Percentiles rank a stretch among this genome's conserved stretches.
phyloP scores from a whole-genome alignment of 2,329 filamentous ascomycete species.

The Xylaria sp. region DNA sequence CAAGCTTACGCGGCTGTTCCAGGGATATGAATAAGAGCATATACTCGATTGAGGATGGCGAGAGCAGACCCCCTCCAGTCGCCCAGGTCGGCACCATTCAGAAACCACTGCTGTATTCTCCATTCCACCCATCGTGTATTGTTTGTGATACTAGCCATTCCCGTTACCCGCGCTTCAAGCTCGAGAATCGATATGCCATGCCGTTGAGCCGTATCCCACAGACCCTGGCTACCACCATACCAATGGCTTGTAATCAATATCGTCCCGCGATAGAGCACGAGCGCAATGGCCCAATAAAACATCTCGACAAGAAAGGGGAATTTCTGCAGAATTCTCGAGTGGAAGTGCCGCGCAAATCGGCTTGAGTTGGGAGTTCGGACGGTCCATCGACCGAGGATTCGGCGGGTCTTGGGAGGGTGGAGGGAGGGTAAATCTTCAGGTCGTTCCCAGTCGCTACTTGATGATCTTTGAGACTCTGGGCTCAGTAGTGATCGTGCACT shows the following conservation, averaged over 20 bases:
- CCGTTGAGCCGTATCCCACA: conserved; percentile 58
- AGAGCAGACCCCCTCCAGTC: conserved; percentile 50
- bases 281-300: conserved; percentile 77
- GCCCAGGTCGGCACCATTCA: conserved; percentile 51
- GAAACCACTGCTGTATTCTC: conserved; percentile 46
- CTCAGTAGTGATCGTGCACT: conserved; percentile 38
- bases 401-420: conserved; percentile 46
- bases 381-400: conserved; percentile 47
- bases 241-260: conserved; percentile 61
- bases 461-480: conserved; percentile 39
- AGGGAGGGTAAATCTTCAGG: conserved; percentile 33
- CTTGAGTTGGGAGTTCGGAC: conserved; percentile 64
- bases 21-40: conserved; percentile 62
- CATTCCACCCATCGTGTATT: conserved; percentile 55
- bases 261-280: conserved; percentile 71
- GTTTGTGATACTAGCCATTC: conserved; percentile 39
- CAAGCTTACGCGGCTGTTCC: conserved; percentile 57
- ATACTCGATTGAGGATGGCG: conserved; percentile 60
- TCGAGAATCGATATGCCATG: conserved; percentile 57
- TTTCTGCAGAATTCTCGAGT: conserved; percentile 69
- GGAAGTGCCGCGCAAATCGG: conserved; percentile 65
- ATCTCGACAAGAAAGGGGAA: conserved; percentile 77
- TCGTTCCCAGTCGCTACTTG: conserved; percentile 38
- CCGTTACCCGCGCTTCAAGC: conserved; percentile 51
- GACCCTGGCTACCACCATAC: conserved; percentile 59